Base-by-base conservation (phyloP, 768 basidiomycete genomes). In the Boletus tomentosulus region DNA sequence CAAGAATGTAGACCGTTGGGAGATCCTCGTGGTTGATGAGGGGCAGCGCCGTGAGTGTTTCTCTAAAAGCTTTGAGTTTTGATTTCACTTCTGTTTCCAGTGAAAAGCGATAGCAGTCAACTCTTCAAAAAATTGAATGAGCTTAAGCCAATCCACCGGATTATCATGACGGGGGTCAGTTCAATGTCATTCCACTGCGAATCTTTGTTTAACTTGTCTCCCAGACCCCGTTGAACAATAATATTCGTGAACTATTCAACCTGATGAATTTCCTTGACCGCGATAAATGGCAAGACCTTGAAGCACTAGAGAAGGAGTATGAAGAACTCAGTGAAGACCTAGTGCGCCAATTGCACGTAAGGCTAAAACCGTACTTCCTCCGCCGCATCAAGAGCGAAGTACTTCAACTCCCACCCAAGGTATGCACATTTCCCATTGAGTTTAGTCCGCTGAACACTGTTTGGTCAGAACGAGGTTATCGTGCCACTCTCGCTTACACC, bases 261-360 rank as follows among this genome's bases (percentile, higher is more conserved):
- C 78, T 99, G 41, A 93, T 99, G 85, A 91, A 93, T 67, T 98
- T 98, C 74, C 80, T 98, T 16, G 91, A 94, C 66, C 83, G 88
- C 6, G 59, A 71, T 12, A 76, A 87, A 57, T 92, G 91, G 91
- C 66, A 71, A 6, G 83, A 98, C 65, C 74, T 98, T 22, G 83
- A 86, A 62, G 77, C 68, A 6, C 75, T 98, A 11, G 85, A 87
- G 54, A 81, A 80, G 60, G 79, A 90, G 55, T 86, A 92, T 59
- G 84, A 83, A 57, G 84, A 83, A 12, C 79, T 98, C 24, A 85
- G 79, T 6, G 89, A 93, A 62, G 88, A 90, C 4, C 79, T 87
- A 19, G 77, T 98, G 42, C 85, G 85, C 55, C 79, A 90, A 53
- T 74, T 99, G 28, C 95, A 97, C 62, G 75, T 71, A 25, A 79